phyloP scores from a whole-genome alignment of 306 rosid species.

The Vigna angularis region DNA sequence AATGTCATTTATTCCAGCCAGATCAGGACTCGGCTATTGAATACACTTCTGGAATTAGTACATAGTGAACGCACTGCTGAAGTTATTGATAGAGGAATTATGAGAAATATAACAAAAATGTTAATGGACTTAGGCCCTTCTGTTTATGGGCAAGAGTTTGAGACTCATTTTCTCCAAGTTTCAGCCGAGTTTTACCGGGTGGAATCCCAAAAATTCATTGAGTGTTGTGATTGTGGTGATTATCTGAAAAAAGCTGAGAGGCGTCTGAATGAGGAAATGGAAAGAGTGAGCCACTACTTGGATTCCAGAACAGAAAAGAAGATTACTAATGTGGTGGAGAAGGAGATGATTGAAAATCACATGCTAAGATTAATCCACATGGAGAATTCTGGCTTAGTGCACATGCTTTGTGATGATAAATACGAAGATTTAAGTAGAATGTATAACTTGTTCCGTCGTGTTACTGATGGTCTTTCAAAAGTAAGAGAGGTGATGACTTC shows the following conservation, averaged over 20 bases:
- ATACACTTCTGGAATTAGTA: constrained; percentile 77
- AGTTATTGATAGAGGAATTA: constrained; percentile 84
- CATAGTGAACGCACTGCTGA: constrained; percentile 83
- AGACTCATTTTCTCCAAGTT: constrained; percentile 74
- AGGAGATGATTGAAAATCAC: constrained; percentile 94
- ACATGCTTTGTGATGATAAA: constrained; percentile 87
- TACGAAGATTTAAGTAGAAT: constrained; percentile 90
- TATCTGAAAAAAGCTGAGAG: constrained; percentile 91
- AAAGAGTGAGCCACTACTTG: constrained; percentile 90
- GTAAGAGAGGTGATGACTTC: constrained; percentile 91
- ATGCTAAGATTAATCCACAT: constrained; percentile 87
- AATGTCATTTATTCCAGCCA: constrained; percentile 75
- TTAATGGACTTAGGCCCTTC: constrained; percentile 90
- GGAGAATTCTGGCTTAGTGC: constrained; percentile 92
- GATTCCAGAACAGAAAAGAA: constrained; percentile 79
- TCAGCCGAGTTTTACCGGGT: constrained; percentile 86
- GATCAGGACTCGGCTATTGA: constrained; percentile 75
- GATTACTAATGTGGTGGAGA: constrained; percentile 85
- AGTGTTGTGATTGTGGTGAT: constrained; percentile 93
- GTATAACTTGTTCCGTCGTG: constrained; percentile 89
- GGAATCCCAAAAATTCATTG: constrained; percentile 85
- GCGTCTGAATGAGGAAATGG: constrained; percentile 93
- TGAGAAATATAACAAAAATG: constrained; percentile 87
- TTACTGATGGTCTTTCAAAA: constrained; percentile 69
- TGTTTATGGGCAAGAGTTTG: constrained; percentile 87